A percentile compares a stretch with the other conserved stretches of the same genome.
Conservation (phyloP, 371 early-diverging fungal genomes). For the Syncephalastrum monosporum region DNA sequence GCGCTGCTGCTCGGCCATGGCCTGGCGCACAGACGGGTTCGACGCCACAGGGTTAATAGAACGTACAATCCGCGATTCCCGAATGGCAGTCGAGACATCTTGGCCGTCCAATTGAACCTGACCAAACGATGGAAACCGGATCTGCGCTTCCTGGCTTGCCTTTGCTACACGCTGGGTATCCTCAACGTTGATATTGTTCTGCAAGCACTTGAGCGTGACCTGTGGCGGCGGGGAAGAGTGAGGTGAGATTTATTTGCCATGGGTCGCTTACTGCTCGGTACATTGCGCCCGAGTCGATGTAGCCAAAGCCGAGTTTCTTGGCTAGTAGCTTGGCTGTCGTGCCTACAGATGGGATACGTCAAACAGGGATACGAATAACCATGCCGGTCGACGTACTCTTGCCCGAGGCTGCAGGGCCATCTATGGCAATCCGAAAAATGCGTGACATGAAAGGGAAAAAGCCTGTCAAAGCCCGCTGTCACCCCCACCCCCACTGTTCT, state of each 20-base stretch:
- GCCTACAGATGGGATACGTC: slow-evolving; percentile 36
- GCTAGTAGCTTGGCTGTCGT: slow-evolving; percentile 77
- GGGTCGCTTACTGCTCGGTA: slow-evolving; percentile 54
- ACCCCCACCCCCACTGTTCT: too few species aligned
- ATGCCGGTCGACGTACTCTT: slow-evolving; percentile 65
- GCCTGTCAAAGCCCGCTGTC: background rate
- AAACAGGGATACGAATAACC: slow-evolving; percentile 6
- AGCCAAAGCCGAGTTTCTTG: slow-evolving; percentile 68
- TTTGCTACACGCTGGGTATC: slow-evolving; percentile 28
- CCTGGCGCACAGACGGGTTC: slow-evolving; percentile 60
- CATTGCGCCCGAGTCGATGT: slow-evolving; percentile 83
- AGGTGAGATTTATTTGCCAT: background rate
- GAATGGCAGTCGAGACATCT: slow-evolving; percentile 70
- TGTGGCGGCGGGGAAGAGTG: slow-evolving; percentile 8
- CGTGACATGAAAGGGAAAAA: slow-evolving; percentile 30
- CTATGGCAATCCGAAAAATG: slow-evolving; percentile 83
- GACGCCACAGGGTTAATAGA: slow-evolving; percentile 72
- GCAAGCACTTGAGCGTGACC: slow-evolving; percentile 59
- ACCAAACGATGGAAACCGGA: slow-evolving; percentile 33
- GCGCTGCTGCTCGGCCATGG: slow-evolving; percentile 66
- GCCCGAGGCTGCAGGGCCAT: slow-evolving; percentile 93
- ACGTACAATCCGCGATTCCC: slow-evolving; percentile 63
- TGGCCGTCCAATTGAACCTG: slow-evolving; percentile 58
- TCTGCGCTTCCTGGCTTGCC: slow-evolving; percentile 21
- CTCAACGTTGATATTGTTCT: slow-evolving; percentile 33